Evolutionary conservation across 257 asterid genomes (phyloP), one percentile per base, ranked within the genome.

Genomic region (Capsicum pubescens): DNA sequence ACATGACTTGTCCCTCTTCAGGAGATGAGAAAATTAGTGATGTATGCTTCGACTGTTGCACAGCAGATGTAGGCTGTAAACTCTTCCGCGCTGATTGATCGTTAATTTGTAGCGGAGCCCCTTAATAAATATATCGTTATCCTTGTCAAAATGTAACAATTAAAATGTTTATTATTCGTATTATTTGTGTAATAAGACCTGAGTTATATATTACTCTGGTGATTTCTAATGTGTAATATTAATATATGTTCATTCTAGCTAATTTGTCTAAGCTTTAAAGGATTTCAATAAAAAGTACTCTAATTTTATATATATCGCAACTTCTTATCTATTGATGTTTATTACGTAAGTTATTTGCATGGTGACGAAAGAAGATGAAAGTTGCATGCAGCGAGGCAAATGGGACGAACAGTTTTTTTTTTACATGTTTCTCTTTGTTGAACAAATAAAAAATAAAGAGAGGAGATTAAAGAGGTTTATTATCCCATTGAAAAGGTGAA

Each of bases 1-100:
- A 84, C 42, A 78, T 64, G 86, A 78, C 79, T 63, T 84, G 86
- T 13, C 86, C 86, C 21, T 48, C 55, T 55, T 72, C 86, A 1
- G 86, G 83, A 7, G 3, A 50, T 0, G 11, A 78, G 60, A 52
- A 36, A 7, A 61, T 77, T 35, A 44, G 7, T 11, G 59, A 55
- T 0, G 83, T 35, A 7, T 84, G 86, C 32, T 54, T 39, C 6
- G 54, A 84, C 60, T 84, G 86, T 55, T 84, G 86, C 83, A 3
- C 80, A 9, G 78, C 81, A 8, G 8, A 12, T 9, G 57, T 39
- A 15, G 84, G 79, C 35, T 70, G 84, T 42, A 80, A 57, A 46
- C 15, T 80, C 2, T 74, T 44, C 81, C 80, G 58, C 16, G 72
- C 68, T 67, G 60, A 52, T 84, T 83, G 86, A 60, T 44, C 67